phyloP scores from a whole-genome alignment of 177 flowering plant species.

The Vitis hybrid region DNA sequence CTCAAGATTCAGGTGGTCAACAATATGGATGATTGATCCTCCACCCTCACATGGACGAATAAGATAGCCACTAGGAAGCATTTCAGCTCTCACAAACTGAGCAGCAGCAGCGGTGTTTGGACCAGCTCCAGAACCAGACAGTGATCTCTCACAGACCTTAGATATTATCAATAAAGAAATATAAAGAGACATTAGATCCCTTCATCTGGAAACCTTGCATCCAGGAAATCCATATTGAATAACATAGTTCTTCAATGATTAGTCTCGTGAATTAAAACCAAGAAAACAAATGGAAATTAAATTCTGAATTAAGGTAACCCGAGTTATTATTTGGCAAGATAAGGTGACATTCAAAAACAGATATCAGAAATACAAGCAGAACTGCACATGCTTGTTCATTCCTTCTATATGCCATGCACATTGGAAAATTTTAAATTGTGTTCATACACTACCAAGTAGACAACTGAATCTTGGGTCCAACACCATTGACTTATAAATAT shows the following conservation, averaged over 20 bases:
- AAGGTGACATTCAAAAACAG: background rate
- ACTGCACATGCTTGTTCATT: too few species aligned
- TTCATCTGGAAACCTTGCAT: background rate
- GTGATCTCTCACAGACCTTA: constrained; percentile 90
- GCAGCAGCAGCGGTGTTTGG: constrained; percentile 65
- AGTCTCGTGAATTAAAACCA: too few species aligned
- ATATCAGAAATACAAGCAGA: background rate
- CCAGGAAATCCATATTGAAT: background rate
- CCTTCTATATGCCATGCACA: too few species aligned
- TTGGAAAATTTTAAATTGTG: too few species aligned
- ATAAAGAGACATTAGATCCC: background rate
- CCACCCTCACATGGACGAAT: constrained; percentile 93
- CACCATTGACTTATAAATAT: too few species aligned
- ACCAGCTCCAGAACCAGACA: constrained; percentile 81
- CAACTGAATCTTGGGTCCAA: too few species aligned
- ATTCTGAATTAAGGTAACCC: too few species aligned
- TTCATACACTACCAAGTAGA: too few species aligned
- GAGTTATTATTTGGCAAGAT: too few species aligned
- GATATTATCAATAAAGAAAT: background rate
- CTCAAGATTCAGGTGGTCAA: constrained; percentile 89
- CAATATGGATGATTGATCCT: constrained; percentile 88
- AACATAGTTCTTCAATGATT: background rate
- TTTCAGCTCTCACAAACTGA: constrained; percentile 82
- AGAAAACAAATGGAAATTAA: too few species aligned
- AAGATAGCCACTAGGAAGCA: constrained; percentile 89